A percentile compares a stretch with the other conserved stretches of the same genome.
Evolutionary conservation across 495 filamentous ascomycete species (phyloP).

Genomic region (Aspergillus affinis): DNA sequence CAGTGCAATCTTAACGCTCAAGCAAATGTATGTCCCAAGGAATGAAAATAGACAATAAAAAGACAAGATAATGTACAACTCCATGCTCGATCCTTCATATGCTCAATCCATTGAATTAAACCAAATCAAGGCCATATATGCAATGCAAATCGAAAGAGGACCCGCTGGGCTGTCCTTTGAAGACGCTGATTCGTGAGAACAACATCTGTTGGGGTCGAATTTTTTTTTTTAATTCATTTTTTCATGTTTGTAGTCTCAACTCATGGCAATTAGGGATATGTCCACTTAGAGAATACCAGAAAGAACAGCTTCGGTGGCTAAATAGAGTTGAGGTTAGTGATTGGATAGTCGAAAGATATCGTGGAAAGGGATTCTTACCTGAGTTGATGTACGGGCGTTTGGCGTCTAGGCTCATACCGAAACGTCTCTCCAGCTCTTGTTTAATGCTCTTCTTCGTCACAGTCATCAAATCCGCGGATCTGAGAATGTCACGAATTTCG

Average conservation of each 20-base stretch:
- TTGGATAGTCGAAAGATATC: neutral
- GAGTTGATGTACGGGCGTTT: constrained; percentile 90
- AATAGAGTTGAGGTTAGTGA: constrained; percentile 36
- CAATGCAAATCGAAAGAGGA: constrained; percentile 12
- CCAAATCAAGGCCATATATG: constrained; percentile 6
- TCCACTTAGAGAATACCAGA: constrained; percentile 44
- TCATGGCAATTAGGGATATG: neutral
- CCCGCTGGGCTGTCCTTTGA: neutral
- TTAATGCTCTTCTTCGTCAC: constrained; percentile 99
- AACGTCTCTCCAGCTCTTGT: constrained; percentile 84
- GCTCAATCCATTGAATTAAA: constrained; percentile 4
- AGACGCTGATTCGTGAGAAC: neutral
- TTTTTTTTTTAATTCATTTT: constrained; percentile 3
- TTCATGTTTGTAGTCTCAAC: neutral
- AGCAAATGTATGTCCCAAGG: constrained; percentile 1
- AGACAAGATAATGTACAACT: constrained; percentile 13
- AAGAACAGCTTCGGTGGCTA: constrained; percentile 73
- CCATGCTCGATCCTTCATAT: constrained; percentile 4
- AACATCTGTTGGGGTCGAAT: neutral
- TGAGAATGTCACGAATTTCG: constrained; percentile 91
- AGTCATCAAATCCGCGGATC: constrained; percentile 90
- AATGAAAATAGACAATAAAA: constrained; percentile 3
- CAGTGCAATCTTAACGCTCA: constrained; percentile 10
- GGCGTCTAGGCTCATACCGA: constrained; percentile 75
- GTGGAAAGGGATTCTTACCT: constrained; percentile 56